A percentile compares a stretch with the other conserved stretches of the same genome.
Conservation (phyloP, 192 early-diverging fungal genomes). For the Dissophora ornata region DNA sequence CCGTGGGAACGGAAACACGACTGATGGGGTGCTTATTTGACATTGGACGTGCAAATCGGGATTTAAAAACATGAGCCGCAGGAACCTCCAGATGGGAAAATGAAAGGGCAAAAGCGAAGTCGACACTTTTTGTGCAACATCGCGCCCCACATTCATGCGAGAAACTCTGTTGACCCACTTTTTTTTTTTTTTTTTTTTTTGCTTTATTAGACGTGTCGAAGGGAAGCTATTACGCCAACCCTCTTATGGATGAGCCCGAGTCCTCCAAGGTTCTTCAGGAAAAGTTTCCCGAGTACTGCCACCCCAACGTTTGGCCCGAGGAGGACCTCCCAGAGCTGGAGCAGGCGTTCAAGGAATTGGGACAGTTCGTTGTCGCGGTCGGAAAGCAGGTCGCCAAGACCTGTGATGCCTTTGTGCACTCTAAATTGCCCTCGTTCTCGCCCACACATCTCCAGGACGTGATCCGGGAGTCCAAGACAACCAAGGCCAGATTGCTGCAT, state of each 20-base stretch:
- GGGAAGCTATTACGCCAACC: constrained; percentile 74
- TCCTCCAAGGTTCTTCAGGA: constrained; percentile 40
- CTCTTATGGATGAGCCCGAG: constrained; percentile 56
- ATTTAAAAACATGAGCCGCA: too few species aligned
- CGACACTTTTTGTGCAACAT: too few species aligned
- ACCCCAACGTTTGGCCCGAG: constrained; percentile 70
- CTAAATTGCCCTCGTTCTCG: constrained; percentile 54
- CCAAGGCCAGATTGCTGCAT: constrained; percentile 74
- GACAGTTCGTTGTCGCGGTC: constrained; percentile 65
- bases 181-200: constrained; percentile 29
- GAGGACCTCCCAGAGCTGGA: constrained; percentile 65
- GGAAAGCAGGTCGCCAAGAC: constrained; percentile 66
- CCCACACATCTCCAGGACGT: constrained; percentile 62
- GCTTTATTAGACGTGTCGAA: constrained; percentile 57
- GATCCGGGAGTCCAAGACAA: constrained; percentile 62
- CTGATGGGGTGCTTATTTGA: too few species aligned
- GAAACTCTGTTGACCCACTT: constrained; percentile 27
- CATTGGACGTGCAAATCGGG: too few species aligned
- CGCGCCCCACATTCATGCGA: constrained; percentile 33
- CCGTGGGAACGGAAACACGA: too few species aligned
- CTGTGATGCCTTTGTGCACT: constrained; percentile 67
- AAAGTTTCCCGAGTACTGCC: constrained; percentile 64
- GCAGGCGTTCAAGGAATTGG: constrained; percentile 66
- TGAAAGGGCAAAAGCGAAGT: too few species aligned
- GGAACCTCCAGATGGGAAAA: too few species aligned